Conservation (phyloP, 2,329 filamentous ascomycete species). For the Trichophyton schoenleinii region DNA sequence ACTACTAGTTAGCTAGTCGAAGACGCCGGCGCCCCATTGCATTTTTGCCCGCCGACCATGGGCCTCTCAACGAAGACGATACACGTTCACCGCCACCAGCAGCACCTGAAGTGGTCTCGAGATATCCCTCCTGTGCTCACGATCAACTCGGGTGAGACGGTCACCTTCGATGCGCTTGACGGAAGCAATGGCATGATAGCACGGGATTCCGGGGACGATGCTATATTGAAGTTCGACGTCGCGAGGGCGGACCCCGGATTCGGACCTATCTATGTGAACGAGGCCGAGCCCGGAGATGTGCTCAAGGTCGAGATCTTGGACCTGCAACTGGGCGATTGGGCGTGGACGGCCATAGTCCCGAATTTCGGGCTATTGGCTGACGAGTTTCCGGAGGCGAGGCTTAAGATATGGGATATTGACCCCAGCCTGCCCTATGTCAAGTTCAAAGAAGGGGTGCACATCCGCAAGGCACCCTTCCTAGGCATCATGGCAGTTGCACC, state of each 20-base stretch:
- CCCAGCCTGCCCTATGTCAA: slow-evolving; percentile 29
- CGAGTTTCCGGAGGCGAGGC: slow-evolving; percentile 33
- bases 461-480: slow-evolving; percentile 41
- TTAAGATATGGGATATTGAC: slow-evolving; percentile 41
- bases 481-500: slow-evolving; percentile 43
- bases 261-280: slow-evolving; percentile 40
- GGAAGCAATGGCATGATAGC: slow-evolving; percentile 41
- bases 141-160: slow-evolving; percentile 36
- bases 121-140: slow-evolving; percentile 35
- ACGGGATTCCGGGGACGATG: slow-evolving; percentile 29
- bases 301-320: slow-evolving; percentile 40
- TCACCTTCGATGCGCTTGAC: slow-evolving; percentile 40
- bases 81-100: slow-evolving; percentile 24
- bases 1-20: not conserved
- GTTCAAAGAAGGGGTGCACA: slow-evolving; percentile 38
- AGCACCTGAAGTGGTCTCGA: slow-evolving; percentile 40
- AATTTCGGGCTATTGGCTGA: slow-evolving; percentile 40
- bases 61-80: slow-evolving; percentile 21
- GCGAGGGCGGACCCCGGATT: slow-evolving; percentile 37
- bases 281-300: slow-evolving; percentile 40
- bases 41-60: slow-evolving; percentile 7
- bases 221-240: slow-evolving; percentile 33
- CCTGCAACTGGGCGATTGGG: slow-evolving; percentile 36
- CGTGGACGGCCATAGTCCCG: slow-evolving; percentile 43
- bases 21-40: too few relatives aligned